phyloP scores from a whole-genome alignment of 768 basidiomycete genomes.

The Russula sp. region DNA sequence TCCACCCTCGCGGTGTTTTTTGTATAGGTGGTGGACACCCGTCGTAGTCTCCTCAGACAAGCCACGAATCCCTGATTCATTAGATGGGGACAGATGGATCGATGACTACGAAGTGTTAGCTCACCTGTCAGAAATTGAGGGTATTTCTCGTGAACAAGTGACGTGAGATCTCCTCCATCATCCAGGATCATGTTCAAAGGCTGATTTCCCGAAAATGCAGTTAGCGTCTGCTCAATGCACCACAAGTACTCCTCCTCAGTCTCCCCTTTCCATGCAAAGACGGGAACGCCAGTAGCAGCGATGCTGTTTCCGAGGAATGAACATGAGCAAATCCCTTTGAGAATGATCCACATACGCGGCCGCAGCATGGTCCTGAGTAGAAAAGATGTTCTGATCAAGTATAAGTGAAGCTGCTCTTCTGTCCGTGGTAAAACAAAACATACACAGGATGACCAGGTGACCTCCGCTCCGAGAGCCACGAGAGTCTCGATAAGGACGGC shows the following conservation, averaged over 20 bases:
- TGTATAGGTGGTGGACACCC: constrained; percentile 99
- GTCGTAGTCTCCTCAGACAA: constrained; percentile 99
- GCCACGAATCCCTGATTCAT: constrained; percentile 67
- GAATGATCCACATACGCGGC: constrained; percentile 60
- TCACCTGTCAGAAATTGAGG: constrained; percentile 77
- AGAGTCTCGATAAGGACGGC: constrained; percentile 99
- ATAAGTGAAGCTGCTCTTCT: background rate
- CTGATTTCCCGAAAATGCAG: constrained; percentile 79
- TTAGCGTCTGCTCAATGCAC: constrained; percentile 95
- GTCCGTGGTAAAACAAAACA: constrained; percentile 23
- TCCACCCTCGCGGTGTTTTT: constrained; percentile 91
- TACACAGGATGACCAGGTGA: constrained; percentile 98
- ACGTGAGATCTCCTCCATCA: constrained; percentile 96
- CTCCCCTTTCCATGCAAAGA: constrained; percentile 99
- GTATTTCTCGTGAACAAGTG: constrained; percentile 92
- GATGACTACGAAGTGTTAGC: constrained; percentile 8
- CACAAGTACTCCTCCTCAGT: constrained; percentile 97
- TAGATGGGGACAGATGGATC: constrained; percentile 5
- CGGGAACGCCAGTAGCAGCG: constrained; percentile 96
- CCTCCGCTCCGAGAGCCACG: constrained; percentile 90
- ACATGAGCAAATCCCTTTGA: constrained; percentile 1
- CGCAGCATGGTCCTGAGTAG: constrained; percentile 98
- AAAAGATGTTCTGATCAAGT: constrained; percentile 89
- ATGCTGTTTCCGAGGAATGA: constrained; percentile 44
- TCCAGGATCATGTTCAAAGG: constrained; percentile 98